Base-by-base conservation (phyloP, 2,329 filamentous ascomycete genomes). In the Aquanectria penicillioides region DNA sequence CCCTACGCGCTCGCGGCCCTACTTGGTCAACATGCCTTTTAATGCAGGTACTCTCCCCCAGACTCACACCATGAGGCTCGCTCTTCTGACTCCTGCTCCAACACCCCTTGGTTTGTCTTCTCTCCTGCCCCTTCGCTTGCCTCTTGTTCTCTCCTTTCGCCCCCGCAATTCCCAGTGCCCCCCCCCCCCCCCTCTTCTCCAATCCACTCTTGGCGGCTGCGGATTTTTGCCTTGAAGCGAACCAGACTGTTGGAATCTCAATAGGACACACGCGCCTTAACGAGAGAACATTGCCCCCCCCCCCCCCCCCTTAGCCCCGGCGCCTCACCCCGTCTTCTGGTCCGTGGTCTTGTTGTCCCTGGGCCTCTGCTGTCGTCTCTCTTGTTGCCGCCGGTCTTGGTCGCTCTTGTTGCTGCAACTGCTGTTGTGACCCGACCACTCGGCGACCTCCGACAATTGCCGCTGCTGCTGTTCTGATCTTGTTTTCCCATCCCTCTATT, bases 21-120 rank as follows among this genome's bases (percentile, higher is more conserved):
- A 51, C 37, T 60, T 57, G 34, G 61, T 49, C 61, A 49, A 61
- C 53, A 55, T 67, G 61, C 67, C 67, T 69, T 71, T 71, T 69
- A 67, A 66, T 70, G 69, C 67, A 71, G 67, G 61, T 68, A 66
- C 66, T 70, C 56, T 70, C 67, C 68, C 61, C 64, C 63, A 68
- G 64, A 64, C 65, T 66, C 49, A 67, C 67, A 67, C 67, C 67
- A 69, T 67, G 62, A 60, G 62, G 23, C 60, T 68, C 60, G 57
- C 60, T 68, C 61, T 69, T 68, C 60, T 57, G 66, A 65, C 63
- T 62, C 69, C 58, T 69, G 58, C 64, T 69, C 62, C 54, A 69
- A 68, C 67, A 69, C 67, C 65, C 67, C 66, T 67, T 62, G 61
- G 52, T 44, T 61, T 67, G 63, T 69, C 65, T 64, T 56, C 57